These are phyloP conservation scores for Tolypocladium tropicale DNA, from an alignment of 2,329 filamentous ascomycete species.

Conservation along the genomic window DNA sequence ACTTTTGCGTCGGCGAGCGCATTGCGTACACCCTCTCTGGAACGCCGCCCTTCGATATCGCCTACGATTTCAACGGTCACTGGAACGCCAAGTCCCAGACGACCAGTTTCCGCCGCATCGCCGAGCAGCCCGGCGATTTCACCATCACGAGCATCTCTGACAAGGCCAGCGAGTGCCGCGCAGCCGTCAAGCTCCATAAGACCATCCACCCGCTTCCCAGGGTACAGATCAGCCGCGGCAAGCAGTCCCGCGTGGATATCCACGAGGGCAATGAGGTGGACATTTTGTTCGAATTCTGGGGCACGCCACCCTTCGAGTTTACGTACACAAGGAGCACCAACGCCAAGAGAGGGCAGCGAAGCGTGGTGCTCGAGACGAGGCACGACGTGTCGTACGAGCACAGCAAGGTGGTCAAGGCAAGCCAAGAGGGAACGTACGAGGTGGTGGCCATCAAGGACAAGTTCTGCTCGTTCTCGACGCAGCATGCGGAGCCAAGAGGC, in stretches of 20 bases:
- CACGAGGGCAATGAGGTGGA: conserved; percentile 94
- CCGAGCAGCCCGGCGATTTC: conserved; percentile 83
- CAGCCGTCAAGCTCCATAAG: conserved; percentile 67
- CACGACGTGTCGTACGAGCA: conserved; percentile 78
- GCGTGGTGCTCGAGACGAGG: conserved; percentile 77
- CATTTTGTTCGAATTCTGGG: conserved; percentile 90
- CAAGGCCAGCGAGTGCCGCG: conserved; percentile 78
- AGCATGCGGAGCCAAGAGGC: conserved; percentile 43
- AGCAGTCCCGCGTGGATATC: conserved; percentile 75
- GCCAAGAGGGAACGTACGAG: conserved; percentile 94
- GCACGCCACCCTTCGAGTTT: conserved; percentile 93
- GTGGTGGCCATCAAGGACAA: conserved; percentile 92
- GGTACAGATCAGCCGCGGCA: conserved; percentile 80
- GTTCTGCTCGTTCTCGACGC: conserved; percentile 79
- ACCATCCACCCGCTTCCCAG: conserved; percentile 85
- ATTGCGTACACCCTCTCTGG: conserved; percentile 88
- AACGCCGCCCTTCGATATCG: conserved; percentile 83
- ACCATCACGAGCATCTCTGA: conserved; percentile 80
- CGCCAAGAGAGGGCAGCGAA: conserved; percentile 65
- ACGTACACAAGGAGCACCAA: conserved; percentile 91
- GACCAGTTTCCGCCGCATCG: conserved; percentile 85
- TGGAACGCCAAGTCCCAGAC: conserved; percentile 71
- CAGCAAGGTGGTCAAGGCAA: conserved; percentile 71
- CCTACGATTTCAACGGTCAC: conserved; percentile 77
- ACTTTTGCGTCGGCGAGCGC: conserved; percentile 94